A percentile compares a stretch with the other conserved stretches of the same genome.
Evolutionary conservation across 768 basidiomycete species (phyloP).

Genomic region (Mycena galericulata): DNA sequence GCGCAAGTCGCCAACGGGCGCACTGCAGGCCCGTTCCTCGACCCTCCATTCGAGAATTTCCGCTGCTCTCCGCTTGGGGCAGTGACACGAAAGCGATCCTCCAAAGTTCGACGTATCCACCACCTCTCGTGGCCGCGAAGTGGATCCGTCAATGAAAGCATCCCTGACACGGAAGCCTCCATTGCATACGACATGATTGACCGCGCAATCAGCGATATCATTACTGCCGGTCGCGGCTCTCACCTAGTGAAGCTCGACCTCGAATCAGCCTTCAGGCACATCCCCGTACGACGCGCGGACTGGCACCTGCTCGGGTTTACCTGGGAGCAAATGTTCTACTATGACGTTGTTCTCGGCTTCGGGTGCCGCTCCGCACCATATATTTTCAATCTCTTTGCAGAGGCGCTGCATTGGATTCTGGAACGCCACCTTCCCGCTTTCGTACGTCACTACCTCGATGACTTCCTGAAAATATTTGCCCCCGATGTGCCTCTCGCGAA

Average conservation of each 20-base stretch:
- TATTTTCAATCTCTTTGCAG: too few species aligned
- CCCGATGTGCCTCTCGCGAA: too few species aligned
- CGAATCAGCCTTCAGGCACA: constrained; percentile 9
- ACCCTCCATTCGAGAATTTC: constrained; percentile 36
- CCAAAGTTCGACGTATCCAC: constrained; percentile 34
- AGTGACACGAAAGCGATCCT: constrained; percentile 33
- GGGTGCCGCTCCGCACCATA: neutral
- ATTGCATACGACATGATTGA: constrained; percentile 27
- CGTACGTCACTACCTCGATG: too few species aligned
- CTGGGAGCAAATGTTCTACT: neutral
- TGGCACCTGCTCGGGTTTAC: constrained; percentile 23
- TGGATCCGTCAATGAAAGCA: constrained; percentile 37
- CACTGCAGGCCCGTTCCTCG: constrained; percentile 31
- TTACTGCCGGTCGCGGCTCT: constrained; percentile 28
- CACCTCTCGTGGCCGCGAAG: constrained; percentile 37
- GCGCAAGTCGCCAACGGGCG: too few species aligned
- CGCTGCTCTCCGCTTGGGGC: constrained; percentile 38
- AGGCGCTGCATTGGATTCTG: too few species aligned
- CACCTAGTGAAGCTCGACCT: constrained; percentile 36
- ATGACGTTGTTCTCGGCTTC: neutral
- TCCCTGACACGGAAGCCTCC: constrained; percentile 30
- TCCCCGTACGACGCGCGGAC: constrained; percentile 30
- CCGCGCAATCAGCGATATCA: constrained; percentile 23
- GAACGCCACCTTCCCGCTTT: too few species aligned
- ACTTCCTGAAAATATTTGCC: too few species aligned